Evolutionary conservation across 345 rosid species (phyloP), one percentile per base, ranked within the genome.

Genomic region (Physaria fendleri): DNA sequence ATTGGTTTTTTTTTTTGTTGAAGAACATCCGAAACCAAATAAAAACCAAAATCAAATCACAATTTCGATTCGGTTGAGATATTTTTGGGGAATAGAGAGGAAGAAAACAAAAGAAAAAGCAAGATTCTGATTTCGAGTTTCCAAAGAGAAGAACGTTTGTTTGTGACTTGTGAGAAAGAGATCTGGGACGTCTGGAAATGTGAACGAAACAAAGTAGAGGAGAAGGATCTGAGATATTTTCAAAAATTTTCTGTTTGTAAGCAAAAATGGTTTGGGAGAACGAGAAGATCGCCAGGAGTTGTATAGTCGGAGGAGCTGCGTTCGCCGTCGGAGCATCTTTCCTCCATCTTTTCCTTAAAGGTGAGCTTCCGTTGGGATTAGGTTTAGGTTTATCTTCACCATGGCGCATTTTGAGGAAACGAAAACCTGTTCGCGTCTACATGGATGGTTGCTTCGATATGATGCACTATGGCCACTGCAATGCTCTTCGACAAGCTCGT

Each of bases 371-470:
- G 2, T 57, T 68, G 13, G 69, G 69, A 33, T 40, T 72, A 66
- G 73, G 76, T 21, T 27, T 49, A 41, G 80, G 58, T 56, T 52
- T 72, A 44, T 62, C 62, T 21, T 57, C 65, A 4, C 75, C 64
- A 25, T 57, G 77, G 79, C 56, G 68, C 30, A 64, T 56, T 30
- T 66, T 61, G 14, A 72, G 72, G 56, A 78, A 78, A 43, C 83
- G 74, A 72, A 88, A 74, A 78, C 79, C 69, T 0, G 64, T 85
- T 13, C 88, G 98, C 11, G 98, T 91, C 47, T 91, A 85, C 85
- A 91, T 91, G 98, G 98, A 91, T 56, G 98, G 98, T 48, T 88
- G 98, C 76, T 91, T 91, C 74, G 96, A 91, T 72, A 85, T 91
- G 67, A 91, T 91, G 98, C 98, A 91, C 81, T 88, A 83, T 43